Evolutionary conservation across 78 protist species (phyloP).

Genomic region (Cavenderia fasciculata): DNA sequence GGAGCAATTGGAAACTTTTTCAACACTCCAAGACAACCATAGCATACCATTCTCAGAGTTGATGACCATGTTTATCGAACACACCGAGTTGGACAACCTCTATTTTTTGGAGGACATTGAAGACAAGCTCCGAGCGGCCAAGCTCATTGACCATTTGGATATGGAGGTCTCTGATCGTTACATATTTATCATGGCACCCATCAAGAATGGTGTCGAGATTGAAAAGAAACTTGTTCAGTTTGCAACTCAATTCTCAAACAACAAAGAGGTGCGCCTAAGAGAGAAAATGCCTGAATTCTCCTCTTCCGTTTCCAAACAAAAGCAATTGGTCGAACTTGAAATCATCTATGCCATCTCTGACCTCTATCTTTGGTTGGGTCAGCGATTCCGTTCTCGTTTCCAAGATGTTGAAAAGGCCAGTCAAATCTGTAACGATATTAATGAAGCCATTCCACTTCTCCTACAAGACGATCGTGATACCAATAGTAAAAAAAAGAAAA

Average conservation of each 20-base stretch:
- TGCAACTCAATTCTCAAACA: background rate
- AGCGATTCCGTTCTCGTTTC: constrained; percentile 13
- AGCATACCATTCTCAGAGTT: constrained; percentile 20
- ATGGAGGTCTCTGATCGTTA: background rate
- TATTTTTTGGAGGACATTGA: constrained; percentile 35
- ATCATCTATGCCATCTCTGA: background rate
- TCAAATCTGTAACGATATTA: background rate
- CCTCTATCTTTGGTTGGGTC: constrained; percentile 44
- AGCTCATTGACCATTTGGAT: background rate
- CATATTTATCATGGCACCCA: constrained; percentile 10
- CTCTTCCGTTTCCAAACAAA: no score
- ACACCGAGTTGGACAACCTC: constrained; percentile 20
- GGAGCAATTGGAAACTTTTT: constrained; percentile 4
- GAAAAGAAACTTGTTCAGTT: background rate
- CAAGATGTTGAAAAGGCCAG: background rate
- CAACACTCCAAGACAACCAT: background rate
- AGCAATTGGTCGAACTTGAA: constrained; percentile 16
- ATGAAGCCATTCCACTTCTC: no score
- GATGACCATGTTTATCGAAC: background rate
- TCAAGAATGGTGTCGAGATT: background rate
- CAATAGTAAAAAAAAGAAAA: no score
- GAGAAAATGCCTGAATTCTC: no score
- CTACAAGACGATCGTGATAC: no score
- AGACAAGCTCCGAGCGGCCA: background rate
- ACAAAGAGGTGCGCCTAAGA: background rate